Conservation (phyloP, 306 rosid species). For the Dicorynia guianensis region DNA sequence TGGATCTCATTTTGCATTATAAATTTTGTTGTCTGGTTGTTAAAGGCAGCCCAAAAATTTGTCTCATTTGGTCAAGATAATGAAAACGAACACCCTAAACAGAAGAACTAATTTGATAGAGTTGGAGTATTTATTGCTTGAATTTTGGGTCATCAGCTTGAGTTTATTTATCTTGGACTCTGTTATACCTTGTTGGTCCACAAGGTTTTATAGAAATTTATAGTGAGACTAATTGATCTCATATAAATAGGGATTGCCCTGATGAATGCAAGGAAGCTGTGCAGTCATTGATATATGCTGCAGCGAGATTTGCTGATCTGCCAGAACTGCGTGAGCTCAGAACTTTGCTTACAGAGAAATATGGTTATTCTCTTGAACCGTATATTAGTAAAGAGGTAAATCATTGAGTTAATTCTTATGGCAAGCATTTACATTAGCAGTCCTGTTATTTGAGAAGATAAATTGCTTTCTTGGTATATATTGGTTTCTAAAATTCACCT, state of each 20-base stretch:
- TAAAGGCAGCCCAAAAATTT: background rate
- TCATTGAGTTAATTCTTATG: background rate
- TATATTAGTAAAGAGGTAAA: slow-evolving; percentile 72
- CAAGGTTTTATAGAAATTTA: slow-evolving; percentile 36
- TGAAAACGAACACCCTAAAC: background rate
- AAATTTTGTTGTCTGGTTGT: background rate
- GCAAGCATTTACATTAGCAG: background rate
- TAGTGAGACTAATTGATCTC: background rate
- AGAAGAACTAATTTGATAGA: slow-evolving; percentile 3
- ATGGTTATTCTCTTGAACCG: slow-evolving; percentile 60
- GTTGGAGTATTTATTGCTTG: background rate
- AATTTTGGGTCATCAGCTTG: background rate
- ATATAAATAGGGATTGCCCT: slow-evolving; percentile 71
- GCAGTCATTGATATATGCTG: slow-evolving; percentile 71
- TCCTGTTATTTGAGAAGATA: slow-evolving; percentile 10
- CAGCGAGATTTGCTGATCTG: slow-evolving; percentile 75
- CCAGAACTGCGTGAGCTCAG: slow-evolving; percentile 83
- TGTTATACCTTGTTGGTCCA: slow-evolving; percentile 42
- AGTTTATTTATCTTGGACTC: background rate
- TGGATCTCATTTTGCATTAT: background rate
- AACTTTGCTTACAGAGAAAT: slow-evolving; percentile 58
- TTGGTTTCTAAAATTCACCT: slow-evolving; percentile 22
- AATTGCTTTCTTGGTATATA: slow-evolving; percentile 10
- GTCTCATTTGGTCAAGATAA: background rate
- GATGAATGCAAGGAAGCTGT: slow-evolving; percentile 93